These are phyloP conservation scores for Leucocoprinus leucothites DNA, from an alignment of 768 basidiomycete species.

Conservation along the genomic window DNA sequence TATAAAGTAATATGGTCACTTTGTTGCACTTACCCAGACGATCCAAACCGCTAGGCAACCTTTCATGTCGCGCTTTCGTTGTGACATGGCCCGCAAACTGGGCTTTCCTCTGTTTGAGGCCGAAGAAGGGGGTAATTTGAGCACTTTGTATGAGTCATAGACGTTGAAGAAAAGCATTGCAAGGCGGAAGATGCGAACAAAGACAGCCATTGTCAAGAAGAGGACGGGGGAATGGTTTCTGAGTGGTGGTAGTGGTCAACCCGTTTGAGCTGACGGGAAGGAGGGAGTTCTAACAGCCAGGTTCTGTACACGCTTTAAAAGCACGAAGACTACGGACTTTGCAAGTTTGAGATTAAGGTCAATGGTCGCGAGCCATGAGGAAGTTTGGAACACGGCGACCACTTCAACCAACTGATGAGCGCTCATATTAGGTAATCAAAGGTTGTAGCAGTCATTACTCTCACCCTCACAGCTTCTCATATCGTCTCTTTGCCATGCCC, in stretches of 20 bases:
- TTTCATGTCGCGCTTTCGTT: slow-evolving; percentile 84
- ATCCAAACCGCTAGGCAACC: slow-evolving; percentile 83
- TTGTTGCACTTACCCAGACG: slow-evolving; percentile 62
- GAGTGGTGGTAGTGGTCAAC: slow-evolving; percentile 2
- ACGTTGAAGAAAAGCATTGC: slow-evolving; percentile 75
- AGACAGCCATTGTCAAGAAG: slow-evolving; percentile 52
- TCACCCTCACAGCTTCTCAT: not conserved
- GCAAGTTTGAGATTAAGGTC: slow-evolving; percentile 1
- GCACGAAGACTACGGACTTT: slow-evolving; percentile 9
- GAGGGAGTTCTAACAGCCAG: not conserved
- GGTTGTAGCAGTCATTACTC: not conserved
- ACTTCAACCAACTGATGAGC: slow-evolving; percentile 1
- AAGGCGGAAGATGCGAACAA: slow-evolving; percentile 67
- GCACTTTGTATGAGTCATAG: slow-evolving; percentile 81
- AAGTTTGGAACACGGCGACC: not conserved
- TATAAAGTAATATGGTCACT: not conserved
- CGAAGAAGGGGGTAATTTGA: slow-evolving; percentile 62
- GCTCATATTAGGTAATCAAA: slow-evolving; percentile 20
- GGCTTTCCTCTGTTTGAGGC: slow-evolving; percentile 55
- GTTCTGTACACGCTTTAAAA: slow-evolving; percentile 17
- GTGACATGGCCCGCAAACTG: slow-evolving; percentile 63
- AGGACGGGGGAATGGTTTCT: slow-evolving; percentile 2
- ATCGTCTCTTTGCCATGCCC: slow-evolving; percentile 57
- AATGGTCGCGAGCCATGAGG: slow-evolving; percentile 8
- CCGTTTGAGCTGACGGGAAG: slow-evolving; percentile 15